Percentiles rank a stretch among this genome's conserved stretches.
Evolutionary conservation across 192 early-diverging fungal species (phyloP).

Genomic region (Linnemannia elongata): DNA sequence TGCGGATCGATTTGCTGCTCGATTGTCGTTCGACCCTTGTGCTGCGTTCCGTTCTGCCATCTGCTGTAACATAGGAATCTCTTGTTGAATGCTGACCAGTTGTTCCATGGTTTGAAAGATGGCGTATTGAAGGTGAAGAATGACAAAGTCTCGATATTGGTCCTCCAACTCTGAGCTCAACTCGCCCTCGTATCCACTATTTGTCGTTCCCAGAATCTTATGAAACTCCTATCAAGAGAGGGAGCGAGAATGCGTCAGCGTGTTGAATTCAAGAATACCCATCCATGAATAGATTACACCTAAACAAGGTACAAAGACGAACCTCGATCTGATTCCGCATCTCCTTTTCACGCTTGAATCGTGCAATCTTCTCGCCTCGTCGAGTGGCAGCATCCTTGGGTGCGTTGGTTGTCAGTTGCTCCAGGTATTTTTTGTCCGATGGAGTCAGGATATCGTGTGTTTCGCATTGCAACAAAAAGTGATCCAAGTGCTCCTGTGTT

Average conservation of each 20-base stretch:
- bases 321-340: slow-evolving; percentile 69
- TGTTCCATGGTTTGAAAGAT: slow-evolving; percentile 81
- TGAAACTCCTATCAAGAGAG: slow-evolving; percentile 29
- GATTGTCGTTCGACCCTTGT: slow-evolving; percentile 27
- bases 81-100: slow-evolving; percentile 78
- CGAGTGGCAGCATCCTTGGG: slow-evolving; percentile 63
- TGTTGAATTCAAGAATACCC: background rate
- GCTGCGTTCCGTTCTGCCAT: slow-evolving; percentile 71
- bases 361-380: slow-evolving; percentile 80
- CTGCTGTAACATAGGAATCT: slow-evolving; percentile 82
- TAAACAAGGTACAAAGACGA: background rate
- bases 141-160: slow-evolving; percentile 77
- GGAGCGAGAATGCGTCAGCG: background rate
- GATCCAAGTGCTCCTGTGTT: slow-evolving; percentile 47
- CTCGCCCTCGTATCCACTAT: slow-evolving; percentile 39
- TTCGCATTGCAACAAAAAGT: slow-evolving; percentile 43
- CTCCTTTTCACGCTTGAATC: slow-evolving; percentile 83
- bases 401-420: slow-evolving; percentile 58
- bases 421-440: slow-evolving; percentile 56
- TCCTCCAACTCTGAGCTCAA: slow-evolving; percentile 73
- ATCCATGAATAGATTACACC: background rate
- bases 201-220: slow-evolving; percentile 45
- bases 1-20: slow-evolving; percentile 14
- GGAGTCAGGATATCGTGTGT: slow-evolving; percentile 46
- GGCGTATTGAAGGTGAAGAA: slow-evolving; percentile 81